phyloP scores from a whole-genome alignment of 129 eudicot genomes.

The Artemisia argyi region DNA sequence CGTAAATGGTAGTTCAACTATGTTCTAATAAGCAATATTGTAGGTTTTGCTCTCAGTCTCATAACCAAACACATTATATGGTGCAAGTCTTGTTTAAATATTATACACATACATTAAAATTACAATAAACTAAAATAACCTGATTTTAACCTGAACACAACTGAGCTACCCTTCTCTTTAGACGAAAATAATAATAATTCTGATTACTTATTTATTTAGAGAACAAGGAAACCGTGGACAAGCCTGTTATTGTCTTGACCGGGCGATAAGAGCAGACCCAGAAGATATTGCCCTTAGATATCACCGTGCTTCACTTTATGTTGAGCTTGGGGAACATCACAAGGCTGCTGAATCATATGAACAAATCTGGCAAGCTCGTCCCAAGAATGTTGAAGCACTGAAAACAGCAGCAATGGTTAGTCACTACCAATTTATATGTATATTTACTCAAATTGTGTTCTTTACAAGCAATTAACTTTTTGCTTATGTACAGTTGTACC shows the following conservation, averaged over 20 bases:
- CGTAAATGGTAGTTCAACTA: too few species aligned
- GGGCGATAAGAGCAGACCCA: slow-evolving; percentile 88
- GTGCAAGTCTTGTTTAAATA: too few species aligned
- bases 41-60: too few species aligned
- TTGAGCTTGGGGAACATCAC: slow-evolving; percentile 58
- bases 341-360: slow-evolving; percentile 88
- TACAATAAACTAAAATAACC: too few species aligned
- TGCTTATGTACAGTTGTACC: slow-evolving; percentile 58
- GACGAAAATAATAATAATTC: too few species aligned
- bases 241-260: slow-evolving; percentile 66
- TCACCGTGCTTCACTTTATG: slow-evolving; percentile 65
- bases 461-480: slow-evolving; percentile 7
- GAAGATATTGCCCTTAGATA: slow-evolving; percentile 62
- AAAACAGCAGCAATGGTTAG: slow-evolving; percentile 63
- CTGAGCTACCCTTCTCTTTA: too few species aligned
- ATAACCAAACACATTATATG: too few species aligned
- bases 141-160: too few species aligned
- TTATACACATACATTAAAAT: too few species aligned
- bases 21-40: too few species aligned
- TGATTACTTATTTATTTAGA: slow-evolving; percentile 26
- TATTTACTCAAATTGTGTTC: not conserved
- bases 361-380: slow-evolving; percentile 61
- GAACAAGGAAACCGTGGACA: slow-evolving; percentile 71
- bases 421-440: not conserved
- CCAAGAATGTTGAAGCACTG: slow-evolving; percentile 70